Evolutionary conservation across 1,284 basidiomycete genomes (phyloP).

Genomic region (Boletus albobrunnescens): DNA sequence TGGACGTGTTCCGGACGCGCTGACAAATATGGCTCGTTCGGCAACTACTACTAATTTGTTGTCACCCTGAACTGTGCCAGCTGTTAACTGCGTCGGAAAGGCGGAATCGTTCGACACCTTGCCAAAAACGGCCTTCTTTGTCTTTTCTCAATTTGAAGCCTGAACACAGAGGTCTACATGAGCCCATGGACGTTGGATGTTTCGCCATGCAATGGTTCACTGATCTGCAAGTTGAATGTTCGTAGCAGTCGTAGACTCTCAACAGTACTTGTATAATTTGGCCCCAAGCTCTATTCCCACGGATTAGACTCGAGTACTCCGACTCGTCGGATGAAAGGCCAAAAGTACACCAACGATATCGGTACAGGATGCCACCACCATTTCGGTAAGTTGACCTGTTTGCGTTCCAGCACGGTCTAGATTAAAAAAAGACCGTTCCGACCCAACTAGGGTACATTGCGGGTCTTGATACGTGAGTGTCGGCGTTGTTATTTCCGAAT

Average conservation of each 20-base stretch:
- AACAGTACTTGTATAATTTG: too few species aligned
- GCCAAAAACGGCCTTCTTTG: background rate
- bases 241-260: too few species aligned
- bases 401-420: background rate
- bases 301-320: too few species aligned
- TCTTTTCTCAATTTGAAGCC: background rate
- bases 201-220: background rate
- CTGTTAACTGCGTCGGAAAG: background rate
- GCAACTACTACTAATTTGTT: background rate
- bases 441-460: slow-evolving; percentile 14
- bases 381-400: background rate
- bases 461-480: slow-evolving; percentile 12
- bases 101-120: background rate
- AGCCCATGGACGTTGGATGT: too few species aligned
- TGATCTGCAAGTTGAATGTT: background rate
- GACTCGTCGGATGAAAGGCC: background rate
- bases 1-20: background rate
- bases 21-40: background rate
- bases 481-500: slow-evolving; percentile 14
- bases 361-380: background rate
- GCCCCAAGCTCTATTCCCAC: background rate
- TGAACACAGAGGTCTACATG: background rate
- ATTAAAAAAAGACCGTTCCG: background rate
- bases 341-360: background rate
- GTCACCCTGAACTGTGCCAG: background rate